phyloP scores from a whole-genome alignment of 257 asterid genomes.

The Agastache rugosa region DNA sequence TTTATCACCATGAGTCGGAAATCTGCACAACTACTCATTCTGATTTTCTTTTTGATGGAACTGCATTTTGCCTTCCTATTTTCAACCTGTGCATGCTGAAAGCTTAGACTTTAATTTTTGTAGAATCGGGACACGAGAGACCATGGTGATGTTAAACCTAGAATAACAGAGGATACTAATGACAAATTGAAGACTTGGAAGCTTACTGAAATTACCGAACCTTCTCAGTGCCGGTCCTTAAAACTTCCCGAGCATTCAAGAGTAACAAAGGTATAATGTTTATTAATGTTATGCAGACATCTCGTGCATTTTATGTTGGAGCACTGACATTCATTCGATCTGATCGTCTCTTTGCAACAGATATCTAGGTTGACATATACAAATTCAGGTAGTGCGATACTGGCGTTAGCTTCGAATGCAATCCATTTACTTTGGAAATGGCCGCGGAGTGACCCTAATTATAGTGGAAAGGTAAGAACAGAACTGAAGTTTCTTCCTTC shows the following conservation, averaged over 20 bases:
- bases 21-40: not conserved
- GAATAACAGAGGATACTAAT: slow-evolving; percentile 62
- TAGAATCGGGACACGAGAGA: slow-evolving; percentile 81
- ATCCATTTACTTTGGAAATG: slow-evolving; percentile 95
- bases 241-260: slow-evolving; percentile 77
- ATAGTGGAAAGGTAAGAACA: slow-evolving; percentile 70
- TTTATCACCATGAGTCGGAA: not conserved
- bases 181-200: slow-evolving; percentile 80
- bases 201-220: slow-evolving; percentile 73
- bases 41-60: slow-evolving; percentile 14
- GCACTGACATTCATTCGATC: not conserved
- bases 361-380: slow-evolving; percentile 88
- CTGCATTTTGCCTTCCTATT: slow-evolving; percentile 4
- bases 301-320: not conserved
- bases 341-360: slow-evolving; percentile 45
- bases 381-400: slow-evolving; percentile 78
- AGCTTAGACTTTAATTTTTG: slow-evolving; percentile 30
- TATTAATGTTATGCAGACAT: not conserved
- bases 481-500: slow-evolving; percentile 1
- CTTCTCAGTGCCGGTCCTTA: slow-evolving; percentile 80
- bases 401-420: slow-evolving; percentile 92
- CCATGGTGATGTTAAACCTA: slow-evolving; percentile 71
- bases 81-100: not conserved
- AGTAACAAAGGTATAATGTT: slow-evolving; percentile 63
- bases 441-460: slow-evolving; percentile 82